These are phyloP conservation scores for Lippia alba DNA, from an alignment of 305 asterid genomes.

Conservation along the genomic window DNA sequence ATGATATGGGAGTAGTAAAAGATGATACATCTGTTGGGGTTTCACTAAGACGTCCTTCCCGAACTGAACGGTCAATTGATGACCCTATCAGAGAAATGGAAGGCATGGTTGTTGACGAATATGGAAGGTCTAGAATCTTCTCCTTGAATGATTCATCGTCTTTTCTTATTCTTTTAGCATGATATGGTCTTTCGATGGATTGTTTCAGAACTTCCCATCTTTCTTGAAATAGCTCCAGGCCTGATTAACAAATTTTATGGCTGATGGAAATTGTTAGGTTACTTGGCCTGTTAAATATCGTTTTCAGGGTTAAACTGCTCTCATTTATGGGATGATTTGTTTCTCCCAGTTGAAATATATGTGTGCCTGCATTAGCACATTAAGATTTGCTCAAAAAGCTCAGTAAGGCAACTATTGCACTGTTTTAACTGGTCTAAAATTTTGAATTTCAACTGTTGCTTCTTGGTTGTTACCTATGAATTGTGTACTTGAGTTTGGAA, in stretches of 20 bases:
- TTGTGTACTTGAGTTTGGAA: conserved; percentile 13
- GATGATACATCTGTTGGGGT: conserved; percentile 66
- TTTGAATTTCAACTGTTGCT: conserved; percentile 20
- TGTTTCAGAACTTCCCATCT: conserved; percentile 27
- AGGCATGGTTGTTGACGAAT: conserved; percentile 95
- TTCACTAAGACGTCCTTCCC: conserved; percentile 78
- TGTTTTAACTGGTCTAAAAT: conserved; percentile 4
- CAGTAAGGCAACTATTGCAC: not conserved
- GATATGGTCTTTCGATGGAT: conserved; percentile 15
- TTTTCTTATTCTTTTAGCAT: conserved; percentile 23
- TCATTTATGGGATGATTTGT: conserved; percentile 13
- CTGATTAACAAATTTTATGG: conserved; percentile 22
- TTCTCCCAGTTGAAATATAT: too few species aligned
- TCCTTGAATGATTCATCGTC: conserved; percentile 1
- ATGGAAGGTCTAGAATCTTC: conserved; percentile 71
- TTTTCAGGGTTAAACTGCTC: conserved; percentile 4
- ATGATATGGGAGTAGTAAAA: conserved; percentile 63
- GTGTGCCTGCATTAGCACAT: not conserved
- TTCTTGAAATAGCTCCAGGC: conserved; percentile 15
- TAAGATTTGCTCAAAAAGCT: not conserved
- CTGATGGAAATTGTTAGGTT: conserved; percentile 19
- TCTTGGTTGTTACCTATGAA: not conserved
- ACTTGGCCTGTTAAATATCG: conserved; percentile 27
- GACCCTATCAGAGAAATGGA: conserved; percentile 99
- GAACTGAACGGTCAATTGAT: conserved; percentile 90